Percentiles rank a stretch among this genome's conserved stretches.
Evolutionary conservation across 2,329 filamentous ascomycete species (phyloP).

Genomic region (Celoporthe dispersa): DNA sequence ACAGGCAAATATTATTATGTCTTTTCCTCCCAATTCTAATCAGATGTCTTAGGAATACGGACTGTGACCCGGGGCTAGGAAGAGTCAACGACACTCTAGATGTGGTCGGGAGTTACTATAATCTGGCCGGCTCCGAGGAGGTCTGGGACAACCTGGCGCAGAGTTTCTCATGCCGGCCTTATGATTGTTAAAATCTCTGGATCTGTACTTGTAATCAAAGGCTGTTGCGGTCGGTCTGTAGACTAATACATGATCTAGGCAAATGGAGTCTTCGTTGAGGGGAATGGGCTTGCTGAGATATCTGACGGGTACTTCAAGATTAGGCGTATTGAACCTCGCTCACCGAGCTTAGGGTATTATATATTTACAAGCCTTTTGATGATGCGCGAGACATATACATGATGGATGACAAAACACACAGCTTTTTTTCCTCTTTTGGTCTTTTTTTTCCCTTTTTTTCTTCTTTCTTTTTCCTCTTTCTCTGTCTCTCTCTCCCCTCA

Average conservation of each 20-base stretch:
- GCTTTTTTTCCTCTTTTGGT: not conserved
- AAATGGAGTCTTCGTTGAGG: not conserved
- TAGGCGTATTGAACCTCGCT: not conserved
- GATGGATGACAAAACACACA: not conserved
- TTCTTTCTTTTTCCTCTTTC: not conserved
- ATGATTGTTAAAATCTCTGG: slow-evolving; percentile 10
- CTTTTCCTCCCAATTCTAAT: not conserved
- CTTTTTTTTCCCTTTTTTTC: not conserved
- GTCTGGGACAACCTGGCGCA: slow-evolving; percentile 26
- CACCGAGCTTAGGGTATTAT: not conserved
- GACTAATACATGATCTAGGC: not conserved
- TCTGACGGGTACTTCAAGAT: not conserved
- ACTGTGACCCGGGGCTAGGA: slow-evolving; percentile 16
- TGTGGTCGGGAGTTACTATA: slow-evolving; percentile 26
- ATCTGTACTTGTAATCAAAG: not conserved
- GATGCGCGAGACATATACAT: not conserved
- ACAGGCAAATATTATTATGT: not conserved
- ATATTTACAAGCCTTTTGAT: not conserved
- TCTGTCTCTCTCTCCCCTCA: not conserved
- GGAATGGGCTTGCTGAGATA: not conserved
- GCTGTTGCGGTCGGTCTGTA: not conserved
- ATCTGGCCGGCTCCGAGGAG: slow-evolving; percentile 24
- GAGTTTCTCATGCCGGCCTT: slow-evolving; percentile 24
- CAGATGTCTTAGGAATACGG: slow-evolving; percentile 11
- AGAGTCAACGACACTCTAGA: slow-evolving; percentile 23